A percentile compares a stretch with the other conserved stretches of the same genome.
These are phyloP conservation scores for Sclerotinia glacialis DNA, from an alignment of 2,329 filamentous ascomycete genomes.

Conservation along the genomic window DNA sequence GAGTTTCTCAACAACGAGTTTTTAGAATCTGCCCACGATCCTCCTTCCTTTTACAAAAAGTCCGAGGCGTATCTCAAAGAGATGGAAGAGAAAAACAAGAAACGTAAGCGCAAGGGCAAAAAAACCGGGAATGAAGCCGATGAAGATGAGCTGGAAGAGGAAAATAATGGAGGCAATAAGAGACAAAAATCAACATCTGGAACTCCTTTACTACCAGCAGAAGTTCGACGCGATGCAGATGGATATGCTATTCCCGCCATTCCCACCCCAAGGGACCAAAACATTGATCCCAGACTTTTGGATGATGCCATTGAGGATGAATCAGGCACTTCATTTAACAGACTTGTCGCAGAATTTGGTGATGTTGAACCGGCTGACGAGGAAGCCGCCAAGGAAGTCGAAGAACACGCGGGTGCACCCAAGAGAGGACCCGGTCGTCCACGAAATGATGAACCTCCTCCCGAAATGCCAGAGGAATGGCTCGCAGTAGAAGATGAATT, in stretches of 20 bases:
- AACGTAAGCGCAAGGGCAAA: conserved; percentile 40
- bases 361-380: conserved; percentile 32
- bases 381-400: conserved; percentile 25
- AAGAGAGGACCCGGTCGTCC: conserved; percentile 35
- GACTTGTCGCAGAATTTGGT: conserved; percentile 47
- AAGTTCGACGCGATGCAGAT: conserved; percentile 58
- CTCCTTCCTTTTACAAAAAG: conserved; percentile 75
- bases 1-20: conserved; percentile 75
- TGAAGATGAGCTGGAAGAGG: conserved; percentile 31
- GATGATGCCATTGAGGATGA: conserved; percentile 30
- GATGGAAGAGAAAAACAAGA: conserved; percentile 49
- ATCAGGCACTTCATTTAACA: conserved; percentile 39
- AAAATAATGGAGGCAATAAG: conserved; percentile 32
- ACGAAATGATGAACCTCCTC: conserved; percentile 39
- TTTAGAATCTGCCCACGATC: conserved; percentile 72
- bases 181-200: conserved; percentile 31
- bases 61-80: conserved; percentile 56
- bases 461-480: conserved; percentile 52
- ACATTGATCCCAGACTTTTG: conserved; percentile 22
- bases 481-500: conserved; percentile 60
- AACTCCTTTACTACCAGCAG: conserved; percentile 29
- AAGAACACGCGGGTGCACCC: conserved; percentile 24
- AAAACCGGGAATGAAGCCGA: conserved; percentile 31
- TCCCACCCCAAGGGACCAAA: conserved; percentile 37
- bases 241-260: conserved; percentile 63